phyloP scores from a whole-genome alignment of 306 rosid species.

The Styphnolobium japonicum region DNA sequence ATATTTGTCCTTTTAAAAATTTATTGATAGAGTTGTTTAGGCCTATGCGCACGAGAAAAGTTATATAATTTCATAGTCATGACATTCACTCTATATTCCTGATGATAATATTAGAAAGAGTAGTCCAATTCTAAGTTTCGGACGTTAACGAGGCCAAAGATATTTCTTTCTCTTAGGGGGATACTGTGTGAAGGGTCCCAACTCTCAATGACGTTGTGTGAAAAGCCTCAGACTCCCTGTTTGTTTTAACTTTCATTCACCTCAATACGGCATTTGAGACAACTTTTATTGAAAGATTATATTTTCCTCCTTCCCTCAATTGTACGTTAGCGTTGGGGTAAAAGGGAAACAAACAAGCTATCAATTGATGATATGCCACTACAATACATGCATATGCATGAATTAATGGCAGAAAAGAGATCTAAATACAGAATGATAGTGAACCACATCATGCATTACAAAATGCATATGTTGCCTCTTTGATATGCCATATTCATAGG shows the following conservation, averaged over 20 bases:
- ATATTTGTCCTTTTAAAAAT: neutral
- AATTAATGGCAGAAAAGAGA: slow-evolving; percentile 10
- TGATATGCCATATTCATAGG: slow-evolving; percentile 3
- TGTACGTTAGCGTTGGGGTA: no score
- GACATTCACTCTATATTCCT: slow-evolving; percentile 15
- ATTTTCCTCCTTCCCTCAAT: no score
- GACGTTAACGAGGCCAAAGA: slow-evolving; percentile 11
- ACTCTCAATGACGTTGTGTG: neutral
- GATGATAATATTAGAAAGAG: neutral
- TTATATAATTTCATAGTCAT: slow-evolving; percentile 16
- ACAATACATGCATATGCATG: slow-evolving; percentile 4
- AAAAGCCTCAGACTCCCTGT: no score
- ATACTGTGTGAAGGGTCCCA: slow-evolving; percentile 14
- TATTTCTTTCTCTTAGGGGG: slow-evolving; percentile 16
- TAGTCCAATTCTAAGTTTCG: slow-evolving; percentile 5
- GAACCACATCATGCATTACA: slow-evolving; percentile 7
- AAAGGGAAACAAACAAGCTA: no score
- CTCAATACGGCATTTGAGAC: no score
- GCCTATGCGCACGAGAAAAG: neutral
- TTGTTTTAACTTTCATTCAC: no score
- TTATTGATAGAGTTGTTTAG: neutral
- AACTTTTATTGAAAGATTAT: no score
- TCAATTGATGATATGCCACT: neutral
- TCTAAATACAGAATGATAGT: neutral
- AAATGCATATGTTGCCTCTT: neutral